These are phyloP conservation scores for Oxyria digyna DNA, from an alignment of 148 eudicot genomes.

Conservation along the genomic window DNA sequence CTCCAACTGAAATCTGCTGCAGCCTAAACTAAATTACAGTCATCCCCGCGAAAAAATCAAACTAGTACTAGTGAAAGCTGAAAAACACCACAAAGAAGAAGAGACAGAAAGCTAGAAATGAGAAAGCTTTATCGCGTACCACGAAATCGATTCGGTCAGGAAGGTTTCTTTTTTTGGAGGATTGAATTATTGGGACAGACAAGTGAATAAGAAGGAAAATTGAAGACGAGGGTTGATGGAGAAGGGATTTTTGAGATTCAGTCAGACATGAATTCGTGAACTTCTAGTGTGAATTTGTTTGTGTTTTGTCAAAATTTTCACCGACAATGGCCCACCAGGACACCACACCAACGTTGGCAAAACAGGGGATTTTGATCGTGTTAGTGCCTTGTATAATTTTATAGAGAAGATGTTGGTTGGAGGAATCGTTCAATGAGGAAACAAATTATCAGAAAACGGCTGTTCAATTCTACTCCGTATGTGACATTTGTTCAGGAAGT, in stretches of 20 bases:
- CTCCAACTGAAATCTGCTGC: neutral
- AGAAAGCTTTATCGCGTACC: neutral
- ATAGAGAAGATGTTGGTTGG: no score
- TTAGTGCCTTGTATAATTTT: no score
- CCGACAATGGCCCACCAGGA: slow-evolving; percentile 2
- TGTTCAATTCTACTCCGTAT: no score
- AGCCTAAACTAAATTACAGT: neutral
- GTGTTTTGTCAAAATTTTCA: neutral
- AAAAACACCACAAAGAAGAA: neutral
- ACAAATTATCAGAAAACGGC: no score
- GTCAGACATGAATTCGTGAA: neutral
- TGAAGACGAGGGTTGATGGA: neutral
- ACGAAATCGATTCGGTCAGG: neutral
- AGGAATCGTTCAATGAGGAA: no score
- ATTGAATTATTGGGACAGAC: neutral
- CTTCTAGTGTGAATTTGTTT: neutral
- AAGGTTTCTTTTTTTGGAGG: neutral
- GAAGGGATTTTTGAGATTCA: neutral
- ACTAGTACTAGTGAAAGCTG: neutral
- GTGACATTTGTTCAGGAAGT: no score
- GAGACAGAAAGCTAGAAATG: neutral
- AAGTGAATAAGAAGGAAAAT: neutral
- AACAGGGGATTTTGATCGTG: no score
- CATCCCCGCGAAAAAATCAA: neutral
- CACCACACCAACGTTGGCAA: neutral